Base-by-base conservation (phyloP, 129 eudicot species). In the Silybum marianum region DNA sequence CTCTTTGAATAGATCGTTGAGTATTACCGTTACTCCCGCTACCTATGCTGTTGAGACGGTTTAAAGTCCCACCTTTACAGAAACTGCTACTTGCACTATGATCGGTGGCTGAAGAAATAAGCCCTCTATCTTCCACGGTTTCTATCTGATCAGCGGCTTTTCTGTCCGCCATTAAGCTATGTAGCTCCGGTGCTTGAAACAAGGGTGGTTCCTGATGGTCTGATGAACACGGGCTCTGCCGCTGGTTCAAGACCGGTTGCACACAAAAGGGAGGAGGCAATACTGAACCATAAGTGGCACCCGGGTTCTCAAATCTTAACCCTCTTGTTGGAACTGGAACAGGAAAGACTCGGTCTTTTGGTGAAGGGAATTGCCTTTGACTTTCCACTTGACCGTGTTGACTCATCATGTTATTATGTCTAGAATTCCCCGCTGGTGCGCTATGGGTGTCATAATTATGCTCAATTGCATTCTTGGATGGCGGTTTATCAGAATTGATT, bases 11-110 rank as follows among this genome's bases (percentile, higher is more conserved):
- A 22, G 97, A 86, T 14, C 97, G 85, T 38, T 81, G 87, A 28
- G 81, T 85, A 68, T 72, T 88, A 28, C 81, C 82, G 46, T 83
- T 89, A 85, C 81, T 78, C 78, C 88, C 96, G 14, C 83, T 80
- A 44, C 84, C 84, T 40, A 80, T 2, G 82, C 88, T 83, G 69
- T 87, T 90, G 54, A 82, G 77, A 58, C 88, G 92, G 32, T 77
- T 80, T 71, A 68, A 42, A 0, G 81, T 51, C 34, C 84, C 86
- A 30, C 74, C 69, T 14, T 81, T 90, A 42, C 92, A 77, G 80
- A 88, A 92, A 81, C 88, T 86, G 87, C 95, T 88, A 81, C 78
- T 90, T n/a, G 75, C 87, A 44, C 91, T 88, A 70, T 90, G 91
- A 82, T 90, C 90, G 32, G 80, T 83, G 3, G 87, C 70, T 58